These are phyloP conservation scores for Sporothrix inflata DNA, from an alignment of 2,329 filamentous ascomycete species.

Conservation along the genomic window DNA sequence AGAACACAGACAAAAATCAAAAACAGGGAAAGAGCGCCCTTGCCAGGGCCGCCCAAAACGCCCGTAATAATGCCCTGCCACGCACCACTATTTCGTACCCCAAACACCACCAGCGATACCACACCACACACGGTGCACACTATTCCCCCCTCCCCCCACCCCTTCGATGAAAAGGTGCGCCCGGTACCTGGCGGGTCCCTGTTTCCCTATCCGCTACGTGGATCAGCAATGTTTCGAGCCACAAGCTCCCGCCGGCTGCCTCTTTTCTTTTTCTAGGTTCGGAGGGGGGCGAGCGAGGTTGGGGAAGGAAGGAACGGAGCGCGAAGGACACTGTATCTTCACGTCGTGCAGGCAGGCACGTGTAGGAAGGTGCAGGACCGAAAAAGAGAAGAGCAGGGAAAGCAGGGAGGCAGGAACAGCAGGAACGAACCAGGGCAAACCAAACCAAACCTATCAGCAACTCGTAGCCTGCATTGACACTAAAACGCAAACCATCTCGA, in stretches of 20 bases:
- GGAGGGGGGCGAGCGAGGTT: neutral
- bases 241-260: conserved; percentile 18
- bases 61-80: neutral
- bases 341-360: neutral
- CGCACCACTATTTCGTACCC: conserved; percentile 7
- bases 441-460: neutral
- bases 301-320: conserved; percentile 8
- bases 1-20: neutral
- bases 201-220: conserved; percentile 16
- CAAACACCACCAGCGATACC: neutral
- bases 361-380: neutral
- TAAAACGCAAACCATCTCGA: conserved; percentile 18
- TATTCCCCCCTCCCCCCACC: neutral
- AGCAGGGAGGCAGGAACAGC: neutral
- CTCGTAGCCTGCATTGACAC: conserved; percentile 10
- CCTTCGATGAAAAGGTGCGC: neutral
- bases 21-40: conserved; percentile 3
- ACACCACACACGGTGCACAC: neutral
- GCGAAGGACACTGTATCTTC: neutral
- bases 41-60: neutral
- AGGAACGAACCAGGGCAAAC: neutral
- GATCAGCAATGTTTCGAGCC: conserved; percentile 8
- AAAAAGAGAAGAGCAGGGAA: neutral
- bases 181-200: conserved; percentile 15
- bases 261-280: conserved; percentile 10